Base-by-base conservation (phyloP, 192 early-diverging fungal species). In the Linnemannia hyalina region DNA sequence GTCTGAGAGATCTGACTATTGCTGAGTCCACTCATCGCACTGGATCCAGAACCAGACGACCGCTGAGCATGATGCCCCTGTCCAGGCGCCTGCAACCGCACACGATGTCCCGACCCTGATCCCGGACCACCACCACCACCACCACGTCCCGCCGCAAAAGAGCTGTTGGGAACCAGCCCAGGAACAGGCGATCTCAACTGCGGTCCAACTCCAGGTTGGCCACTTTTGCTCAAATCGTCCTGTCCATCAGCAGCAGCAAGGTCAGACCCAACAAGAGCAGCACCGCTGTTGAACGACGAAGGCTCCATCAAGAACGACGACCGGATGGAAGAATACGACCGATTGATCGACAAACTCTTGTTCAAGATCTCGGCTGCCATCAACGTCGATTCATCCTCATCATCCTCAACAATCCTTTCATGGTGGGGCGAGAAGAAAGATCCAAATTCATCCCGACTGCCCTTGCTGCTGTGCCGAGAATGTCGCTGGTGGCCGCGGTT, bases 371-470 rank as follows among this genome's bases (percentile, higher is more conserved):
- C 79, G 18, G 75, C 76, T 4, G 84, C 84, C 84, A 86, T 81
- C 76, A 86, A 22, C 1, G 79, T 74, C 65, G 84, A 86, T 60
- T 86, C 79, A 52, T 86, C 84, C 36, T 86, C 84, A 46, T 86
- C 79, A 35, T 86, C 84, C 72, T 86, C 84, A 3, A 75, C 75
- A 78, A 86, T 86, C 16, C 84, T 75, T 11, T 86, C 84, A 70
- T 86, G 84, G 36, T 80, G 79, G 8, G 84, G 79, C 6, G 80
- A 77, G 40, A 74, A 86, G 26, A 86, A 57, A 3, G 68, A 68
- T 40, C 84, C 84, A 86, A 86, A 86, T n/a, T 86, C 84, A 68
- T 86, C 84, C 54, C 84, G 78, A 60, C 84, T 86, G 22, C 79
- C 84, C 63, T 74, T 86, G 52, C 84, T 81, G n/a, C 79, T 76